Evolutionary conservation across 108 stramenopile genomes (phyloP).

Genomic region (Nitzschia sp.): DNA sequence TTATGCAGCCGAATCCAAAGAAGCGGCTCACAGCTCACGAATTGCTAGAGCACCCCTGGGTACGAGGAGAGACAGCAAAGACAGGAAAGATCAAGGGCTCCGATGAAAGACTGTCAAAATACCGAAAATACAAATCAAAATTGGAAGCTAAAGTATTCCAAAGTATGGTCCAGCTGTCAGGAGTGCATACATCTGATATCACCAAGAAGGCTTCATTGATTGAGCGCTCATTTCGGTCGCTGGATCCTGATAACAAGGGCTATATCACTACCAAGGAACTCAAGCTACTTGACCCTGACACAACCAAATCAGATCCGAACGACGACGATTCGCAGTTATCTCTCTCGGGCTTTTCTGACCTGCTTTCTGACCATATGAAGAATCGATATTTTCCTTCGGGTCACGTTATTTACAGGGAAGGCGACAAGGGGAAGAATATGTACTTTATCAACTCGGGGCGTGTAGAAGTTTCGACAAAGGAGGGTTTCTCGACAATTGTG

Average conservation of each 20-base stretch:
- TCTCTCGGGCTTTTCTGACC: constrained; percentile 56
- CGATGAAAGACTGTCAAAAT: constrained; percentile 53
- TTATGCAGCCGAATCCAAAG: constrained; percentile 71
- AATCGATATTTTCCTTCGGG: constrained; percentile 67
- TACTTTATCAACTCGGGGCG: constrained; percentile 79
- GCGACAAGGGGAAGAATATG: constrained; percentile 71
- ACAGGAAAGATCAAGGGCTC: constrained; percentile 61
- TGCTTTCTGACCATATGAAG: constrained; percentile 72
- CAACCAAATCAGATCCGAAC: neutral
- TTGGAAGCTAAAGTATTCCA: constrained; percentile 76
- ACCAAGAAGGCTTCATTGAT: constrained; percentile 67
- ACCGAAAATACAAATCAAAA: constrained; percentile 61
- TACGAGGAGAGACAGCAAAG: constrained; percentile 81
- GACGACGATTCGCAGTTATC: constrained; percentile 51
- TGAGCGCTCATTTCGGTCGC: constrained; percentile 67
- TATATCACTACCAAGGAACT: constrained; percentile 45
- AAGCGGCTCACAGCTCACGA: constrained; percentile 71
- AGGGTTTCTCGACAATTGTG: constrained; percentile 53
- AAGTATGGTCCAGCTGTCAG: constrained; percentile 55
- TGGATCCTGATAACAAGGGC: constrained; percentile 54
- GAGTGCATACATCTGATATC: constrained; percentile 43
- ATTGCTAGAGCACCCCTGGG: constrained; percentile 88
- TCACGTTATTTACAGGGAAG: constrained; percentile 64
- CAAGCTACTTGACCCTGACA: neutral
- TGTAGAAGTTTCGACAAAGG: constrained; percentile 60